Base-by-base conservation (phyloP, 2,329 filamentous ascomycete genomes). In the Mariannaea elegans region DNA sequence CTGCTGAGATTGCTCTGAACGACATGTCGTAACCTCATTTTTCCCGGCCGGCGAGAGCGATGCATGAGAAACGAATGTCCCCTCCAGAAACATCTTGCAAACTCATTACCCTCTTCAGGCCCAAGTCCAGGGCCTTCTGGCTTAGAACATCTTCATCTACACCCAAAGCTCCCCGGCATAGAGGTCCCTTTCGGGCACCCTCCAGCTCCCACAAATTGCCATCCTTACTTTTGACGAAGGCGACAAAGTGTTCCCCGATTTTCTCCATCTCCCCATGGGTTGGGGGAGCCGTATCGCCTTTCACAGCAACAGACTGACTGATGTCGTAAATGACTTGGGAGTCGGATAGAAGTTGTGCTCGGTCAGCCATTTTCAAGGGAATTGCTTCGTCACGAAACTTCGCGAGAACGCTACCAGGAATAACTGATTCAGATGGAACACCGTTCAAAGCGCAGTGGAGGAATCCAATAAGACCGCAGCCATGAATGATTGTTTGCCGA, bases 401-500 rank as follows among this genome's bases (percentile, higher is more conserved):
- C 29, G 84, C 80, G 77, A 23, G 45, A 10, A 8, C n/a, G 9
- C 47, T 53, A 4, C 24, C 42, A 3, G 51, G 56, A 5, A 32
- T 23, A 71, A 78, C 64, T 66, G 72, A 75, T 81, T 53, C 34
- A 9, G 46, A 27, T 13, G 57, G 50, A 2, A 23, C 38, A 5
- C 88, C 88, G 69, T 92, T 91, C 45, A 80, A 82, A 2, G 88
- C 79, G 3, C 83, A 84, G 73, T 92, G 90, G 2, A 92, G 72
- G 2, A 92, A 77, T 0, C 83, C 89, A 68, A 91, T 90, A 18
- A 91, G 78, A 0, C 89, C 89, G 69, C 89, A 92, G 2, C 89
- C 88, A 70, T 92, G 91, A 63, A 87, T 82, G 69, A 91, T 91
- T 0, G 88, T 91, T 70, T 91, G 88, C 69, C 86, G 88, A 75